phyloP scores from a whole-genome alignment of 768 basidiomycete species.

The Tylopilus plumbeoviolaceoides region DNA sequence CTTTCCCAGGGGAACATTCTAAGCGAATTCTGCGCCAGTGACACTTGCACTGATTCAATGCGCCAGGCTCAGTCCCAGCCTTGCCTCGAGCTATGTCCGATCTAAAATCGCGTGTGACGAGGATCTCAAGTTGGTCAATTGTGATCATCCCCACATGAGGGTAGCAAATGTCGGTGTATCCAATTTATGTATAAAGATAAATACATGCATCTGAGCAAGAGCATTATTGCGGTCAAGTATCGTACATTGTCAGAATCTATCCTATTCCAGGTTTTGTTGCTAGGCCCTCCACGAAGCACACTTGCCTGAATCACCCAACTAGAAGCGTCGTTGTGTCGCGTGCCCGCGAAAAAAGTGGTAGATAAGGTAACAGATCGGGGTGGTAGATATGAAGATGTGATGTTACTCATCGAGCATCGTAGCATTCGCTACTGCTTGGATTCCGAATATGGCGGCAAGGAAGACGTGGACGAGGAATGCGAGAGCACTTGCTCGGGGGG shows the following conservation, averaged over 20 bases:
- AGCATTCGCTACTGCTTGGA: conserved; percentile 12
- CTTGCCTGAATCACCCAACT: not conserved
- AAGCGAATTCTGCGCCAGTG: not conserved
- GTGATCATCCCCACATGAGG: too few species aligned
- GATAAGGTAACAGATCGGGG: conserved; percentile 21
- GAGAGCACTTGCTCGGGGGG: conserved; percentile 19
- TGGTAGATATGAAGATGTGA: conserved; percentile 16
- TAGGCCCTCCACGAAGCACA: not conserved
- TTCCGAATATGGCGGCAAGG: conserved; percentile 42
- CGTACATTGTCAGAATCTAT: conserved; percentile 22
- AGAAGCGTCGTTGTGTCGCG: not conserved
- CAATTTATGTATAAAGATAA: not conserved
- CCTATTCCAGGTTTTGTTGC: conserved; percentile 3
- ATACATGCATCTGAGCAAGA: not conserved
- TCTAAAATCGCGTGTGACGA: too few species aligned
- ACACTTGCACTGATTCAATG: too few species aligned
- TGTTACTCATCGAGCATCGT: conserved; percentile 3
- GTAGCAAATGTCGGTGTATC: not conserved
- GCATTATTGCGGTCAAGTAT: conserved; percentile 4
- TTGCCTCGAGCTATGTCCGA: too few species aligned
- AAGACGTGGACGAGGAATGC: conserved; percentile 36
- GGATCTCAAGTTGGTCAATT: too few species aligned
- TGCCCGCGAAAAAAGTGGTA: conserved; percentile 1
- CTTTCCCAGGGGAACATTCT: not conserved
- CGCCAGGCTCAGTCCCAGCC: too few species aligned